Evolutionary conservation across 352 stramenopile genomes (phyloP).

Genomic region (Detonula confervacea): DNA sequence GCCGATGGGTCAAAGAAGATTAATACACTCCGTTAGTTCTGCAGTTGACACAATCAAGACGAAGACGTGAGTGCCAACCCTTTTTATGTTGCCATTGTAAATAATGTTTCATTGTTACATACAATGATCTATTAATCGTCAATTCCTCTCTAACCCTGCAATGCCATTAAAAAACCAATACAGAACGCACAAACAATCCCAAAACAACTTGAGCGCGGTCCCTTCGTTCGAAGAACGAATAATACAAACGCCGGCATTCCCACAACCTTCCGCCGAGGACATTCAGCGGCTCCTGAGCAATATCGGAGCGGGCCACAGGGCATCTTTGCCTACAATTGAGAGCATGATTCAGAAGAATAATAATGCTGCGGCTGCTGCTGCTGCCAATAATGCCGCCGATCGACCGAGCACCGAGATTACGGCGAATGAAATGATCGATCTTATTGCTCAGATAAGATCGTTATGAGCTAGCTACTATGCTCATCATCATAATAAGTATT

Average conservation of each 20-base stretch:
- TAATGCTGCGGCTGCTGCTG: background rate
- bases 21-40: background rate
- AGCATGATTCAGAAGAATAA: constrained; percentile 11
- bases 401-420: background rate
- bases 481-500: too few species aligned
- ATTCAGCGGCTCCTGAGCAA: constrained; percentile 21
- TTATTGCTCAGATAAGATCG: constrained; percentile 31
- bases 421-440: constrained; percentile 18
- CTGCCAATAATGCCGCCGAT: too few species aligned
- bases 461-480: too few species aligned
- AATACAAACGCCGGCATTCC: background rate
- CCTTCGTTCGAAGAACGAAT: background rate
- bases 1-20: background rate
- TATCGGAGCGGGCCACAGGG: constrained; percentile 10
- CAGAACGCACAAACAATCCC: background rate
- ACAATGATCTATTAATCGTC: too few species aligned
- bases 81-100: background rate
- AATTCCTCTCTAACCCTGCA: too few species aligned
- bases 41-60: background rate
- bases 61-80: background rate
- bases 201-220: background rate
- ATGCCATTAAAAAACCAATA: background rate
- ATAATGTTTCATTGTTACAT: too few species aligned
- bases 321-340: constrained; percentile 28
- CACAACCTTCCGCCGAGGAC: constrained; percentile 9